Evolutionary conservation across 2,329 filamentous ascomycete species (phyloP), one percentile per base, ranked within the genome.

Genomic region (Trichoderma citrinoviride): DNA sequence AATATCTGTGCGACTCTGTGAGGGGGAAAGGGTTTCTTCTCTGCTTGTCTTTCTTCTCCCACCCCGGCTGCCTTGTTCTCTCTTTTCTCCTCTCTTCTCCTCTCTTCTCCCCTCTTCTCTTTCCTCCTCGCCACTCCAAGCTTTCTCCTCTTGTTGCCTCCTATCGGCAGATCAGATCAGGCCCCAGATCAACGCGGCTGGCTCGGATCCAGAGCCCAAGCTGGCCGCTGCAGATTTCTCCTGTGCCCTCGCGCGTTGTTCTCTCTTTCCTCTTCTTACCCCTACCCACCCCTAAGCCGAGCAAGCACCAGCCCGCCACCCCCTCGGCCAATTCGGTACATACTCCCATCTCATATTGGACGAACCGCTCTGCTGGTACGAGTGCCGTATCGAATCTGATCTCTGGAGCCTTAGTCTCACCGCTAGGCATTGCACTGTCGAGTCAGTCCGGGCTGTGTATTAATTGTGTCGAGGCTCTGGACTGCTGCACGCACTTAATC

Each of bases 351-450:
- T 27, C 47, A 25, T 55, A 17, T 5, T 40, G 29, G 49, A 62
- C 70, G 70, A 73, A 73, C 70, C 72, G 69, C 61, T 66, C 68
- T 70, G 67, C 67, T 73, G 70, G 70, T 69, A 73, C 71, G 66
- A 37, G 33, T 33, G 46, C 43, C 49, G 40, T 62, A 33, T 62
- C 23, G 49, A 54, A 25, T 64, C 52, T 64, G 61, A 58, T 58
- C 44, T 25, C 40, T 61, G 21, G 25, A 47, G 58, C 47, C 44
- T 61, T 47, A 49, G 49, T 50, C 62, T 44, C 40, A 46, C 17
- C 49, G n/a, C 27, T 52, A 19, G 47, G 19, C 29, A n/a, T 43
- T n/a, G 40, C 40, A 4, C 29, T 44, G 33, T 57, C 37, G 40
- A 54, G 19, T 21, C 53, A 40, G 37, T 37, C 23, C n/a, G n/a